Base-by-base conservation (phyloP, 208 protist genomes). In the Leishmania major region DNA sequence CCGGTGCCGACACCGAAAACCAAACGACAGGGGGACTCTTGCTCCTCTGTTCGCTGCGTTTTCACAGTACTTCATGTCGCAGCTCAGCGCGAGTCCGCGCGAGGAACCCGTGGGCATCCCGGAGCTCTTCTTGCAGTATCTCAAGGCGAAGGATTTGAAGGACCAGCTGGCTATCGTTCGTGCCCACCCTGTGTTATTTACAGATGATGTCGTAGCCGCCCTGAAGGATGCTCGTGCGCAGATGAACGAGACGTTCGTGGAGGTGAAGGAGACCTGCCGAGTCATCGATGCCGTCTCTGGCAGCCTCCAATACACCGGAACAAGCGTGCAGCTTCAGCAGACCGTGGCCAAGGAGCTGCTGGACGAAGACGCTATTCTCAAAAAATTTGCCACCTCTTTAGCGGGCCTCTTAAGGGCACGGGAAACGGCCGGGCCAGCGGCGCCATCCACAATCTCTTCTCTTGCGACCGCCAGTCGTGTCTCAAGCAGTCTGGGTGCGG, bases 371-470 rank as follows among this genome's bases (percentile, higher is more conserved):
- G 70, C 74, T 19, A 79, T 94, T 35, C 78, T 93, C 31, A 73
- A 80, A 4, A 86, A 83, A 67, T 96, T 96, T 81, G 84, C 90
- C 5, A 70, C 81, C 47, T 71, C 83, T 10, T 80, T 96, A n/a
- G 82, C 85, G 40, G 15, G 60, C 10, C 73, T 89, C 22, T 59
- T 90, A 43, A 64, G 22, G 17, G 82, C 62, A 35, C 57, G 84
- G 8, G 84, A 87, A 35, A 75, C 51, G 55, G 19, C 71, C 1
- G 69, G 64, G 31, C 37, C 37, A 1, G 43, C 31, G 47, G 70
- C 70, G 6, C 59, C n/a, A 28, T 77, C 59, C 3, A 10, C 72
- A 45, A 31, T 64, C 35, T 57, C 55, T 43, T 62, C 40, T 15
- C 35, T n/a, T 5, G 1, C 40, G 51, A 19, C 35, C 40, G 25